Conservation (phyloP, 139 green algal species). For the Coelastrella sp. region DNA sequence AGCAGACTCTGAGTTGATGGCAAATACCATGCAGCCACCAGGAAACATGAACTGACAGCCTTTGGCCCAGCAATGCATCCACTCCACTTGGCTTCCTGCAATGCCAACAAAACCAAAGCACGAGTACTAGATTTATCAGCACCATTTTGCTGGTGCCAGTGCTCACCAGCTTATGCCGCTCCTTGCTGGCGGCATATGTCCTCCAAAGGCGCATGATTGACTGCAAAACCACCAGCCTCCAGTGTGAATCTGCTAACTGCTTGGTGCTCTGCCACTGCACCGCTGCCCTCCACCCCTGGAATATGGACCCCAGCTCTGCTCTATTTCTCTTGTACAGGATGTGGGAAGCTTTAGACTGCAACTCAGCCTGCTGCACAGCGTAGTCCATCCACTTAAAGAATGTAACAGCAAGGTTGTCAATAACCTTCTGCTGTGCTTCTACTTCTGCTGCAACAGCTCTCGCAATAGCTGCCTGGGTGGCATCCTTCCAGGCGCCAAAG, state of each 20-base stretch:
- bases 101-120: no score
- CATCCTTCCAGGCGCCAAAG: conserved; percentile 21
- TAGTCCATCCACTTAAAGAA: background rate
- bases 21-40: background rate
- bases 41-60: no score
- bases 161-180: background rate
- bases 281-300: background rate
- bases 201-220: conserved; percentile 10
- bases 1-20: background rate
- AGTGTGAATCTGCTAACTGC: conserved; percentile 14
- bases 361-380: background rate
- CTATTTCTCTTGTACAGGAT: background rate
- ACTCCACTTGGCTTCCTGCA: no score
- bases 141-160: background rate
- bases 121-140: no score
- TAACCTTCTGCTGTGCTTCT: background rate
- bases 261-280: conserved; percentile 9
- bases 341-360: background rate
- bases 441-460: conserved; percentile 3
- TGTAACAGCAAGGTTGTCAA: background rate
- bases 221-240: background rate
- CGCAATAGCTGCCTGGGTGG: background rate
- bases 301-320: background rate
- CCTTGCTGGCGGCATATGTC: background rate
- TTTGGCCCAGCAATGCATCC: no score